Base-by-base conservation (phyloP, 176 grass and related monocot genomes). In the Poa annua region DNA sequence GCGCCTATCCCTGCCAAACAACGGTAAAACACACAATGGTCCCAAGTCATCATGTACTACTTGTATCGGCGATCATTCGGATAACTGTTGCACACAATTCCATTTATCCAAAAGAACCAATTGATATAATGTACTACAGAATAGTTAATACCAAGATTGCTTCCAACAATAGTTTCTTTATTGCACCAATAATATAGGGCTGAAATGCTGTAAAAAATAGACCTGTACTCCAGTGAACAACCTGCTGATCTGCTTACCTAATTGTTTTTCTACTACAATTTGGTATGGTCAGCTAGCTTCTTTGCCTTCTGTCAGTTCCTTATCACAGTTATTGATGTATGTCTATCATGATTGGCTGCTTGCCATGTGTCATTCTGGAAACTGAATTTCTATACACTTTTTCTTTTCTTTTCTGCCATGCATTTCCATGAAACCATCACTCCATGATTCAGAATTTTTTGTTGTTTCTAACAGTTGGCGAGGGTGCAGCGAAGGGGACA, bases 1-100 rank as follows among this genome's bases (percentile, higher is more conserved):
- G 62, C 76, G 84, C 57, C 80, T 92, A 41, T 99, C 97, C 60
- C 88, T 94, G 24, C 88, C 93, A 82, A 92, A 86, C 81, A 89
- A 80, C 35, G 90, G 91, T 91, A 84, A 87, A 84, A 35, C 60
- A 75, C 42, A 35, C 13, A 29, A 1, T 70, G 42, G 0, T 42
- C 7, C 35, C 9, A 75, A 63, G 32, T 33, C 66, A 35, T 2
- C 29, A 29, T 29, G 29, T 29, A 29, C 29, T 49, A 72, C 21
- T 7, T 72, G 69, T 86, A 49, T 51, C 33, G 32, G 5, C 22
- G 61, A 55, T 72, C 22, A 66, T 45, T 74, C 10, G 62, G 11
- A 63, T 26, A 78, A 6, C 5, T 78, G 52, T 35, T 42, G 1
- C 26, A 41, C 20, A 26, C 36, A 11, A 26, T 49, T 70, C 57